phyloP scores from a whole-genome alignment of 2,329 filamentous ascomycete species.

The Alternaria consortialis region DNA sequence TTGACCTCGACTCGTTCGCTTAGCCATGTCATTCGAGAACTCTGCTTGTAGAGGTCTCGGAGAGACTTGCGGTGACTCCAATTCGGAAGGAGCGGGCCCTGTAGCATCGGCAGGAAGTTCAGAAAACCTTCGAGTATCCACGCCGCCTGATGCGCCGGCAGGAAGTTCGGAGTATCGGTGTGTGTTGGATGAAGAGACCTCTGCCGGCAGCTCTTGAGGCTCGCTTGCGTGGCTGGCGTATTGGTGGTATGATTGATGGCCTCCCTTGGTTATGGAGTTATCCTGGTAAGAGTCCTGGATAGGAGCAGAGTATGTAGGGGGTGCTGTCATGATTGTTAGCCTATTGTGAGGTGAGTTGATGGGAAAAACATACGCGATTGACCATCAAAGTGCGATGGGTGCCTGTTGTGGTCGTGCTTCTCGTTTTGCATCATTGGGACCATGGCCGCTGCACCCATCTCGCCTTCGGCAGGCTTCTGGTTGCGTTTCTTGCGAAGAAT shows the following conservation, averaged over 20 bases:
- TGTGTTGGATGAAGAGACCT: conserved; percentile 9
- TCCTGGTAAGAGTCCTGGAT: conserved; percentile 27
- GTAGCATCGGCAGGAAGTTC: conserved; percentile 29
- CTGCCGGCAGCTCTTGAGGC: conserved; percentile 32
- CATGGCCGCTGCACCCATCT: conserved; percentile 17
- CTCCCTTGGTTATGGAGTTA: conserved; percentile 17
- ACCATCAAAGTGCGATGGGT: conserved; percentile 21
- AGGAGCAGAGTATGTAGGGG: conserved; percentile 36
- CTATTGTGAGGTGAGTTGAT: neutral
- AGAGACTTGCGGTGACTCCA: conserved; percentile 33
- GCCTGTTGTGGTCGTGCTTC: conserved; percentile 14
- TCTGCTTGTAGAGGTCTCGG: conserved; percentile 25
- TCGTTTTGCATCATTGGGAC: conserved; percentile 26
- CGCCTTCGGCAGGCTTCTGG: conserved; percentile 6
- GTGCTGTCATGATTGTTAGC: conserved; percentile 30
- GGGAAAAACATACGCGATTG: conserved; percentile 32
- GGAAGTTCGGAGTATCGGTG: conserved; percentile 36
- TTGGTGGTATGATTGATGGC: conserved; percentile 22
- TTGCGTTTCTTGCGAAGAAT: conserved; percentile 29
- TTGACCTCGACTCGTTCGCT: conserved; percentile 14
- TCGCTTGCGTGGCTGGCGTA: conserved; percentile 26
- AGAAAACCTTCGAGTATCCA: conserved; percentile 24
- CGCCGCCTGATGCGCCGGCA: conserved; percentile 19
- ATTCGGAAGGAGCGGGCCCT: conserved; percentile 14
- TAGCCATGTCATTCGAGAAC: conserved; percentile 21